Evolutionary conservation across 768 basidiomycete species (phyloP), one percentile per base, ranked within the genome.

Genomic region (Amanita polypyramis): DNA sequence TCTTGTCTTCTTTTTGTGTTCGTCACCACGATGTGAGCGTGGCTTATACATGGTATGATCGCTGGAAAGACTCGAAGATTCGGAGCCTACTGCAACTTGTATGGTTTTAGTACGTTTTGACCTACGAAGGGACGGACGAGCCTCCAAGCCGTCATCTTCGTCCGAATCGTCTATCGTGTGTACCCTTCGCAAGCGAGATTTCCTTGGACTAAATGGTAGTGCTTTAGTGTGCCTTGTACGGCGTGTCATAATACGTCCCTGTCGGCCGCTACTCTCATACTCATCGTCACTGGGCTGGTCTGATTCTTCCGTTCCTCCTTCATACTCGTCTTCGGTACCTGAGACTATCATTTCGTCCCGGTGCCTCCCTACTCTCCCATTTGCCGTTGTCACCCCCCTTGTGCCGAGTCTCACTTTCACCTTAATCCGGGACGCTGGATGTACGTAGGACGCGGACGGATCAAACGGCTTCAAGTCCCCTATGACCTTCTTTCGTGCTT

Each of bases 191-290:
- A 68, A 60, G 7, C 79, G 73, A 32, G 75, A 74, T 62, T 80
- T 86, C 58, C 62, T 73, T 0, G 85, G 82, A 55, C 82, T 85
- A 62, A 81, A 85, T 5, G 82, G 82, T 30, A 84, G 70, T 32
- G 59, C 57, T 61, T 56, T 51, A 33, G 50, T 58, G 17, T 45
- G 51, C 36, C 50, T 57, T 54, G 55, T 47, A 52, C 55, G 27
- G 49, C 58, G 50, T 53, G 52, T 25, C 49, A n/a, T 49, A 54
- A 21, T 45, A 48, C 20, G 51, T 52, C 30, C 51, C 21, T 55
- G 52, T 23, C 55, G 47, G 4, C 58, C 52, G 25, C 58, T 59
- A 39, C 57, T 58, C 15, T 55, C 58, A 8, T 58, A 51, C 10
- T 53, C 61, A n/a, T 63, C 63, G 20, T 68, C 67, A 29, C 58